Base-by-base conservation (phyloP, 176 grass and related monocot genomes). In the Poa annua region DNA sequence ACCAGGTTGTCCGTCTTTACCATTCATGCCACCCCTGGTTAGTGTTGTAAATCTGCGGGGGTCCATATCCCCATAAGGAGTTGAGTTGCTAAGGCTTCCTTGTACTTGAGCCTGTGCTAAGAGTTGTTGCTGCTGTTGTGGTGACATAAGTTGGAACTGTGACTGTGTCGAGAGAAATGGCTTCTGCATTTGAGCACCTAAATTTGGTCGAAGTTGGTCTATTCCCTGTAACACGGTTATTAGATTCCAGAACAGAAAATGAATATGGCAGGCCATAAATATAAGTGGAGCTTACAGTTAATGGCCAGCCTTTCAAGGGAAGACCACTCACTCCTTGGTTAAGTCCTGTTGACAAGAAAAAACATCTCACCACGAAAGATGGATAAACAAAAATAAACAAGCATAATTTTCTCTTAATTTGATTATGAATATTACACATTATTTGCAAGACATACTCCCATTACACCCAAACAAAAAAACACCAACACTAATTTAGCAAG, bases 241-340 rank as follows among this genome's bases (percentile, higher is more conserved):
- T 59, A 82, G 66, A 53, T 75, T 67, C 9, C 53, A 75, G 29
- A 81, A 65, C 41, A 68, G 66, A 71, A 34, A n/a, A 44, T 11
- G 82, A 20, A 74, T 72, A 72, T 52, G 45, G 64, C 57, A 55
- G 51, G 51, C 22, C 71, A 85, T 68, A 57, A 14, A 85, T 82
- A 33, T 21, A 35, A 33, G 33, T 29, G 0, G 6, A 61, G 71
- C 96, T 90, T 88, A 99, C 97, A 72, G 93, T 92, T 88, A 99
- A 86, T 26, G 97, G 97, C 97, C 97, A 99, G 50, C 97, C 97
- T 79, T 99, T 99, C 85, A 99, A 92, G 38, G 97, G 93, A 88
- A 96, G 88, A 86, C 97, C 75, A 75, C 91, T 92, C 56, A 94
- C 93, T 79, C 93, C 97, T 94, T 99, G 97, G 78, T 88, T 99